Base-by-base conservation (phyloP, 1,284 basidiomycete genomes). In the Hortiboletus rubellus region DNA sequence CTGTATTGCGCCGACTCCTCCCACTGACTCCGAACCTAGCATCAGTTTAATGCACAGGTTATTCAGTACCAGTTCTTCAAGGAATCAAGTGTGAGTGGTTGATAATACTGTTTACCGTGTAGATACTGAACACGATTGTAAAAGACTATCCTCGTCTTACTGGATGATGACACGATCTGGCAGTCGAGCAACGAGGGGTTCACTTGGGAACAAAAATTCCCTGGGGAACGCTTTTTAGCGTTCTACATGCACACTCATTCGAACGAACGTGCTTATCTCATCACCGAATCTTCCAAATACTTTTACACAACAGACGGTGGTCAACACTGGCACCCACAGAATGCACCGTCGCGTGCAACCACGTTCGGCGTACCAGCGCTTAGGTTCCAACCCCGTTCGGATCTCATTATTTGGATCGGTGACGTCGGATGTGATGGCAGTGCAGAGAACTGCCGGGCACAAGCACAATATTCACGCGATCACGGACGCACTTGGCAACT, bases 131-230 rank as follows among this genome's bases (percentile, higher is more conserved):
- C 14, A 37, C 14, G 53, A 14, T 34, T 24, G 14, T 59, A 65
- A 42, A 50, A 92, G 81, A 95, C 94, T 2, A 85, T 98, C 52
- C 83, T 99, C 24, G 86, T 93, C 34, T 89, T 93, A 31, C 80
- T 97, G 4, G 71, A 73, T 2, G 92, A 98, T 66, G 78, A 86
- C 58, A 82, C 83, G 0, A 81, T 98, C 54, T 98, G 92, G 91
- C 94, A 97, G 76, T 97, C 94, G 1, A 84, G 83, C 67, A 98
- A 96, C 71, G 96, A 99, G 72, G 96, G 96, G 1, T 95, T 92
- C 72, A 88, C 87, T 0, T 99, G 96, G 96, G 81, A 81, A 51
- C 86, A 86, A 62, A 78, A 88, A 14, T 76, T 74, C 63, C 79
- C 84, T 0, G 79, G 76, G 3, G 78, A 88, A 55, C 82, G 78